These are phyloP conservation scores for Cladophialophora yegresii DNA, from an alignment of 2,329 filamentous ascomycete genomes.

Conservation along the genomic window DNA sequence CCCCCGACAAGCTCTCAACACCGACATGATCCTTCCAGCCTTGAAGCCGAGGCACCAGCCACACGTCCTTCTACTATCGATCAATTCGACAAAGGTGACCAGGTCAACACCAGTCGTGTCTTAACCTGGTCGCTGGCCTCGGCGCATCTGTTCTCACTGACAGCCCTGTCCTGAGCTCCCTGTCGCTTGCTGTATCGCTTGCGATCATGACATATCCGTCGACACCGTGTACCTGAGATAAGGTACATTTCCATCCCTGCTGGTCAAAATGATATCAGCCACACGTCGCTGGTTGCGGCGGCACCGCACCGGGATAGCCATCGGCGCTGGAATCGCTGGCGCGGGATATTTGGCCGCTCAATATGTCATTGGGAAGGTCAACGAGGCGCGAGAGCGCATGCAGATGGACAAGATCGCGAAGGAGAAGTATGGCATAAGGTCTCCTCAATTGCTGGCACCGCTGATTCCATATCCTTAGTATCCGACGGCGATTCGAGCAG, in stretches of 20 bases:
- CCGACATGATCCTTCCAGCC: neutral
- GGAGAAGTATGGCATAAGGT: conserved; percentile 72
- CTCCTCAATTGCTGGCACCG: neutral
- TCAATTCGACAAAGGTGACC: conserved; percentile 19
- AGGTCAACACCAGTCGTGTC: conserved; percentile 18
- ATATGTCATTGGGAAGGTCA: conserved; percentile 88
- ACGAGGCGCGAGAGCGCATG: conserved; percentile 93
- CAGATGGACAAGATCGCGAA: conserved; percentile 92
- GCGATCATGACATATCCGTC: conserved; percentile 30
- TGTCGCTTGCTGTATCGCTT: conserved; percentile 6
- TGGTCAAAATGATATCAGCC: conserved; percentile 65
- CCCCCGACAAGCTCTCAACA: neutral
- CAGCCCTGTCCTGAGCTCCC: conserved; percentile 12
- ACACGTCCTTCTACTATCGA: conserved; percentile 15
- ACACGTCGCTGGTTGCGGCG: conserved; percentile 88
- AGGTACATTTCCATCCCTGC: conserved; percentile 45
- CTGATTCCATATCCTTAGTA: conserved; percentile 54
- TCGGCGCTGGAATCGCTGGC: conserved; percentile 83
- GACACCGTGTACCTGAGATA: conserved; percentile 28
- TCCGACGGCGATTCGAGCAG: conserved; percentile 94
- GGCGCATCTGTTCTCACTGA: conserved; percentile 7
- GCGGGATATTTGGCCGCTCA: conserved; percentile 89
- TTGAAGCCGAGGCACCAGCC: conserved; percentile 29
- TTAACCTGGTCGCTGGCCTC: conserved; percentile 7
- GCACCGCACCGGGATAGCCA: conserved; percentile 84